phyloP scores from a whole-genome alignment of 2,329 filamentous ascomycete species.

The Botrytis elliptica region DNA sequence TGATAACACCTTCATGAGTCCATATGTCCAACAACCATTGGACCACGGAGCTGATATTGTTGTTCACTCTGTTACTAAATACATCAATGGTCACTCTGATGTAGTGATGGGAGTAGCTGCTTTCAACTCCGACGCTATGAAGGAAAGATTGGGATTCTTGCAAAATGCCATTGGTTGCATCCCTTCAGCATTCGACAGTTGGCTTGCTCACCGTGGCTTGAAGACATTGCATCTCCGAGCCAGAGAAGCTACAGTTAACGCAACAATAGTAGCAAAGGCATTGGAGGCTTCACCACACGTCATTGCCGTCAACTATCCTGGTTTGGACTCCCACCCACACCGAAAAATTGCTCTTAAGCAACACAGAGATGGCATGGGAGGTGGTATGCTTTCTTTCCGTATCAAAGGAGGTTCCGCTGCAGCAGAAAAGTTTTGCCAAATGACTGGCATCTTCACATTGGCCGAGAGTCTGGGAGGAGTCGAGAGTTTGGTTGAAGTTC shows the following conservation, averaged over 20 bases:
- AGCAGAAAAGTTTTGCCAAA: conserved; percentile 88
- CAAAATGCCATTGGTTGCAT: conserved; percentile 98
- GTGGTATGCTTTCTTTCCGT: conserved; percentile 96
- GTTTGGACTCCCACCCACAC: conserved; percentile 82
- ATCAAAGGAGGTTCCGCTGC: conserved; percentile 82
- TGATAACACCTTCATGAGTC: conserved; percentile 96
- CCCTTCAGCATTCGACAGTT: conserved; percentile 92
- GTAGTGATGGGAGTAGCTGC: conserved; percentile 97
- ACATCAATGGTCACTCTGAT: conserved; percentile 96
- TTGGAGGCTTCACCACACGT: conserved; percentile 81
- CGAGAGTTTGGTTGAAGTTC: conserved; percentile 88
- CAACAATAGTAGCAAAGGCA: conserved; percentile 69
- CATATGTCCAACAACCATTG: conserved; percentile 95
- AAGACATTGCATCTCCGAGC: conserved; percentile 96
- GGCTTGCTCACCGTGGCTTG: conserved; percentile 94
- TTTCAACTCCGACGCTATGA: conserved; percentile 82
- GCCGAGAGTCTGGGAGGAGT: conserved; percentile 92
- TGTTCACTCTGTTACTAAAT: conserved; percentile 96
- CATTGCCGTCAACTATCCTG: conserved; percentile 92
- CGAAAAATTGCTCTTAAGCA: conserved; percentile 82
- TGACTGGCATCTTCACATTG: conserved; percentile 85
- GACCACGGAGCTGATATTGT: conserved; percentile 95
- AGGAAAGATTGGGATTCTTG: conserved; percentile 77
- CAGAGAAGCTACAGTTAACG: conserved; percentile 80
- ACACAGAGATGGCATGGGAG: conserved; percentile 90